A percentile compares a stretch with the other conserved stretches of the same genome.
Conservation (phyloP, 2,329 filamentous ascomycete genomes). For the Botryotinia convoluta region DNA sequence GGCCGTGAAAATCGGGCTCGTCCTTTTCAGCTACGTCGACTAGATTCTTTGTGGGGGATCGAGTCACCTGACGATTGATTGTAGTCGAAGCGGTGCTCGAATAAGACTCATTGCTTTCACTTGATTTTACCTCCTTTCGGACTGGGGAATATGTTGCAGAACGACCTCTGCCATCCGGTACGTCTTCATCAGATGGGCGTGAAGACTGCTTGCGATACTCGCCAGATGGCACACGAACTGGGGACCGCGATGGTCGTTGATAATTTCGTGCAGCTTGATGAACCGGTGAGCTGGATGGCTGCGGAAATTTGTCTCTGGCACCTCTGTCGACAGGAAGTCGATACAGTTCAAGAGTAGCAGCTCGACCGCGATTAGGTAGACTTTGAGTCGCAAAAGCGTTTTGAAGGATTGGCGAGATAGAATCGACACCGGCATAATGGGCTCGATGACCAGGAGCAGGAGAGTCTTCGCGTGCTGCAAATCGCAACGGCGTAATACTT, state of each 20-base stretch:
- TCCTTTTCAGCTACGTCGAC: slow-evolving; percentile 26
- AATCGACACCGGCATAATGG: neutral
- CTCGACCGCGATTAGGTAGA: neutral
- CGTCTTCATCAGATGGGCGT: neutral
- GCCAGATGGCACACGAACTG: neutral
- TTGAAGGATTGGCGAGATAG: slow-evolving; percentile 10
- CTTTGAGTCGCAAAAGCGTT: neutral
- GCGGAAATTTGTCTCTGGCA: neutral
- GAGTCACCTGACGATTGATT: slow-evolving; percentile 23
- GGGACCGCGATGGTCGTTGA: slow-evolving; percentile 5
- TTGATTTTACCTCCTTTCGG: neutral
- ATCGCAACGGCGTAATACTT: slow-evolving; percentile 16
- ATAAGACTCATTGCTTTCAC: slow-evolving; percentile 1
- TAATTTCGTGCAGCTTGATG: neutral
- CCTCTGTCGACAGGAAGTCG: neutral
- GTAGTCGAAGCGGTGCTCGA: slow-evolving; percentile 3
- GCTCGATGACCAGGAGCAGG: neutral
- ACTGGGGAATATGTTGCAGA: neutral
- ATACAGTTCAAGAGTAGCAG: slow-evolving; percentile 1
- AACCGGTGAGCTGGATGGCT: slow-evolving; percentile 4
- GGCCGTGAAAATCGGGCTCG: slow-evolving; percentile 18
- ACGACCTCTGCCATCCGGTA: neutral
- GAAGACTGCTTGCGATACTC: neutral
- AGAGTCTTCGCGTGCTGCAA: neutral
- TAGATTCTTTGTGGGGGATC: slow-evolving; percentile 26